Evolutionary conservation across 2,329 filamentous ascomycete species (phyloP).

Genomic region (Neospermospora avenae): DNA sequence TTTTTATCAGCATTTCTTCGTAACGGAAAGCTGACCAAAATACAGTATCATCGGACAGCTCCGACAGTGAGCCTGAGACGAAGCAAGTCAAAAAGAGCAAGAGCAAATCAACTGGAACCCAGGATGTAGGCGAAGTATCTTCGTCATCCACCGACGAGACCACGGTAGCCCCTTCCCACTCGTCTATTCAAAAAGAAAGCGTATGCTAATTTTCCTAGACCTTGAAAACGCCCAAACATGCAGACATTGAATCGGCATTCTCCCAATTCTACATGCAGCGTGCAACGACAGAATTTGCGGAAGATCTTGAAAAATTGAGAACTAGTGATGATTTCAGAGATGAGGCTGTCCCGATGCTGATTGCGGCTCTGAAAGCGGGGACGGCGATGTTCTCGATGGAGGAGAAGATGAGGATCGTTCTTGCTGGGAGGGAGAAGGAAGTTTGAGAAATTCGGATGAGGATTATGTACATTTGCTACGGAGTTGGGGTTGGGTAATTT

Average conservation of each 20-base stretch:
- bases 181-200: too few relatives aligned
- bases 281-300: slow-evolving; percentile 66
- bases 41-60: slow-evolving; percentile 14
- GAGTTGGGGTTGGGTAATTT: not conserved
- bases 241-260: slow-evolving; percentile 42
- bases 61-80: slow-evolving; percentile 10
- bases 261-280: slow-evolving; percentile 66
- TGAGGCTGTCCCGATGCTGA: slow-evolving; percentile 60
- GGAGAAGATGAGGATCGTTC: slow-evolving; percentile 41
- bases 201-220: not conserved
- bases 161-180: not conserved
- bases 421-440: slow-evolving; percentile 11
- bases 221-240: slow-evolving; percentile 6
- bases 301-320: slow-evolving; percentile 70
- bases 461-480: not conserved
- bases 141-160: not conserved
- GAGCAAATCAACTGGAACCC: not conserved
- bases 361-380: slow-evolving; percentile 67
- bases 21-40: not conserved
- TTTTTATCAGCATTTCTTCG: not conserved
- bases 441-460: not conserved
- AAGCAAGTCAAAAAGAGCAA: not conserved
- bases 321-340: slow-evolving; percentile 67
- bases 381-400: slow-evolving; percentile 56
- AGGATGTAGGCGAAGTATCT: not conserved